Percentiles rank a stretch among this genome's conserved stretches.
These are phyloP conservation scores for Aspergillus flavus DNA, from an alignment of 2,329 filamentous ascomycete genomes.

Conservation along the genomic window DNA sequence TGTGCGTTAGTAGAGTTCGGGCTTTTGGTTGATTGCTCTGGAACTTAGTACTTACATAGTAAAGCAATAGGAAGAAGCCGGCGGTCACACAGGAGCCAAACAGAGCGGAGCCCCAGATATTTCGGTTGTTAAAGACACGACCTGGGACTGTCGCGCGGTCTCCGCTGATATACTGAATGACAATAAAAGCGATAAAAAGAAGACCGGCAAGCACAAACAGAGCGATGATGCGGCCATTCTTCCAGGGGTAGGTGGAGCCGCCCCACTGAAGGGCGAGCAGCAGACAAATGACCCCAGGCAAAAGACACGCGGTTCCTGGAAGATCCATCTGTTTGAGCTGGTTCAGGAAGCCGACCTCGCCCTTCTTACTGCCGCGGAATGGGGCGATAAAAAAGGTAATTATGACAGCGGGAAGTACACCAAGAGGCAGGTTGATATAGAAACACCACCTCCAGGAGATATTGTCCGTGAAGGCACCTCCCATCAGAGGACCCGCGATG, in stretches of 20 bases:
- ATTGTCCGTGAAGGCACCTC: conserved; percentile 21
- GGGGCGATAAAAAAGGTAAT: conserved; percentile 33
- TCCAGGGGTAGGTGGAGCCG: conserved; percentile 54
- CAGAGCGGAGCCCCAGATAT: conserved; percentile 1
- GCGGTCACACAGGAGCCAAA: conserved; percentile 6
- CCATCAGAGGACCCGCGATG: conserved; percentile 35
- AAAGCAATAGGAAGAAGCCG: conserved; percentile 3
- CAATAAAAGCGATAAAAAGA: conserved; percentile 45
- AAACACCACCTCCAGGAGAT: conserved; percentile 46
- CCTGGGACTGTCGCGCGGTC: conserved; percentile 1
- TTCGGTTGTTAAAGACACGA: conserved; percentile 5
- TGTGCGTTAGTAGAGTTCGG: neutral
- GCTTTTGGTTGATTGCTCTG: neutral
- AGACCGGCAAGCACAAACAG: conserved; percentile 50
- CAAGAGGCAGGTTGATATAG: conserved; percentile 59
- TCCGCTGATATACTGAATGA: conserved; percentile 6
- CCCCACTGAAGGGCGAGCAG: conserved; percentile 57
- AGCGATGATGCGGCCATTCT: conserved; percentile 29
- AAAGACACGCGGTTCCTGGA: conserved; percentile 36
- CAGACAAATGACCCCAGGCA: conserved; percentile 33
- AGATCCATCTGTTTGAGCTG: conserved; percentile 46
- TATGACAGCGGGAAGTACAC: conserved; percentile 47
- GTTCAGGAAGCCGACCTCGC: conserved; percentile 25
- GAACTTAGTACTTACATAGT: conserved; percentile 5
- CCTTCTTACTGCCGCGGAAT: conserved; percentile 40